These are phyloP conservation scores for Colletotrichum sp. DNA, from an alignment of 2,329 filamentous ascomycete species.

Conservation along the genomic window DNA sequence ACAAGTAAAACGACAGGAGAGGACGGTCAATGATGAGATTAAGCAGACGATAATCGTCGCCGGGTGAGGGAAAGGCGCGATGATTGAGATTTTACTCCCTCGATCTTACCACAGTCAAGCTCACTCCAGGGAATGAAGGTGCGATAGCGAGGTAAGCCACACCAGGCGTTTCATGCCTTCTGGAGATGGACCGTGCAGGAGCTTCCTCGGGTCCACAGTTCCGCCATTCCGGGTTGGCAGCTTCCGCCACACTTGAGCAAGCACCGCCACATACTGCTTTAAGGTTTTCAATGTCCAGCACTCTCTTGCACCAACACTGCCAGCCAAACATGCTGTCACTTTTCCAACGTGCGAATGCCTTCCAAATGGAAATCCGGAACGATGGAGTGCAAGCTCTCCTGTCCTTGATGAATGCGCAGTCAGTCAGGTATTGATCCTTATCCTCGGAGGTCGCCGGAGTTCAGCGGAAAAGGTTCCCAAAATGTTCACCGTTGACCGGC, in stretches of 20 bases:
- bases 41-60: neutral
- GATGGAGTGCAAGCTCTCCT: neutral
- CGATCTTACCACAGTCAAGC: slow-evolving; percentile 3
- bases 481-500: neutral
- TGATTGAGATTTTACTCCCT: slow-evolving; percentile 16
- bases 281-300: neutral
- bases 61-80: slow-evolving; percentile 4
- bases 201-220: slow-evolving; percentile 10
- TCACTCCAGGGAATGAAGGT: slow-evolving; percentile 18
- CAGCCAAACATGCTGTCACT: neutral
- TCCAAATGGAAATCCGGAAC: neutral
- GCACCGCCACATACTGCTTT: slow-evolving; percentile 1
- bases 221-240: neutral
- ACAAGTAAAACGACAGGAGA: neutral
- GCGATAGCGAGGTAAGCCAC: slow-evolving; percentile 7
- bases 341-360: neutral
- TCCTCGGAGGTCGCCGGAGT: slow-evolving; percentile 5
- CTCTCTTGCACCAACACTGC: neutral
- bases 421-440: neutral
- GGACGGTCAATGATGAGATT: neutral
- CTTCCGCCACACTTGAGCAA: neutral
- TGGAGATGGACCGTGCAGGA: slow-evolving; percentile 6
- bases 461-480: slow-evolving; percentile 12
- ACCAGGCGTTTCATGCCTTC: slow-evolving; percentile 4
- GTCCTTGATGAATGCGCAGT: neutral